Base-by-base conservation (phyloP, 306 rosid genomes). In the Carpinus fangiana region DNA sequence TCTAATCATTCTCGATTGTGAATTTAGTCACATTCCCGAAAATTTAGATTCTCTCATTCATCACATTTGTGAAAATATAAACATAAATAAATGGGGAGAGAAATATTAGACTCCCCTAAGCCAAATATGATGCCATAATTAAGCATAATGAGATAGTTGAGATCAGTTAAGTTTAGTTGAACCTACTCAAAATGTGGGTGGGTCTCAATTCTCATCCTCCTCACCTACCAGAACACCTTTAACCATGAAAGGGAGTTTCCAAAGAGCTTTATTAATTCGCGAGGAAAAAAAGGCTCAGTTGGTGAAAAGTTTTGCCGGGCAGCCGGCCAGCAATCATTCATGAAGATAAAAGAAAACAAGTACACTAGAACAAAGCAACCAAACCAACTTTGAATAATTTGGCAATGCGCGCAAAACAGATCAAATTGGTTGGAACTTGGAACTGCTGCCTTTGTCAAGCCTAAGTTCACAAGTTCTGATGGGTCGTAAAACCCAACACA, bases 151-250 rank as follows among this genome's bases (percentile, higher is more conserved):
- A 78, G 71, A 78, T 70, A 11, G 51, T 70, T 46, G 61, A 45
- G 72, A 48, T 61, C 47, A 54, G 66, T 52, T 72, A 23, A 28
- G 38, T 78, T 78, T 28, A 73, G 75, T 47, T 43, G 23, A 48
- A 80, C 47, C 77, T 38, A 70, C 69, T 66, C 73, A 73, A 28
- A 21, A 48, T 21, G 74, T 57, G 72, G 75, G 74, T 57, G 72
- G 75, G 78, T 47, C 78, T 45, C 56, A 51, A 52, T 54, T 73
- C 60, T 73, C 79, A 73, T 47, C 87, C 70, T 67, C 64, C n/a
- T 76, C 57, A 76, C 84, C 78, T n/a, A 80, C 72, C 41, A 17
- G 46, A 66, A 4, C 3, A 66, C 71, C 7, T 66, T 66, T 4
- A 17, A 18, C 9, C 7, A 6, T 12, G 28, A 28, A 31, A 61